phyloP scores from a whole-genome alignment of 257 asterid genomes.

The Thymus quinquecostatus region DNA sequence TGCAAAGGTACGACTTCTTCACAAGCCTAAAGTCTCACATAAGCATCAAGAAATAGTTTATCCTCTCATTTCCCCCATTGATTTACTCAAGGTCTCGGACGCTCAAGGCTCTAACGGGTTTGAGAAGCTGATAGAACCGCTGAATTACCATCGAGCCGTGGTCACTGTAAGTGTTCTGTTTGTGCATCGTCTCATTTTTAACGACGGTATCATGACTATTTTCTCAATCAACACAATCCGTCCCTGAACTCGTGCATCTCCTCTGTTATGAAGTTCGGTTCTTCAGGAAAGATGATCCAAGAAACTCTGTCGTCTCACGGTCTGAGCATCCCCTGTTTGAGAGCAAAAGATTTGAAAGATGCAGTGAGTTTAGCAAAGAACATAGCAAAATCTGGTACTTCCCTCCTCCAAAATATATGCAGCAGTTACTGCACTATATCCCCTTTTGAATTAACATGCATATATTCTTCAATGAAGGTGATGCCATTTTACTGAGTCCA shows the following conservation, averaged over 20 bases:
- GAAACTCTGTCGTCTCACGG: constrained; percentile 35
- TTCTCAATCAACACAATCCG: neutral
- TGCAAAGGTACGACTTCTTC: constrained; percentile 32
- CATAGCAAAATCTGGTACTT: constrained; percentile 37
- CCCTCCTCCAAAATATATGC: neutral
- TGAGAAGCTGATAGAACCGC: constrained; percentile 41
- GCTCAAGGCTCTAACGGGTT: constrained; percentile 38
- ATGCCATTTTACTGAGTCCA: constrained; percentile 43
- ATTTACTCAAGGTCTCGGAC: constrained; percentile 28
- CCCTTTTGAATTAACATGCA: neutral
- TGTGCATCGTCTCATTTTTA: neutral
- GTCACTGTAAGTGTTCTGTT: constrained; percentile 36
- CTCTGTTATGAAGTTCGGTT: constrained; percentile 39
- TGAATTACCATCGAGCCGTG: constrained; percentile 40
- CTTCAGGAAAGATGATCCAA: constrained; percentile 41
- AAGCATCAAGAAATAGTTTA: too few relatives aligned
- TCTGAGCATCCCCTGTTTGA: constrained; percentile 41
- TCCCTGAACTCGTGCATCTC: constrained; percentile 10
- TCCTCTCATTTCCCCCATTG: neutral
- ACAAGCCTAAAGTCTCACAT: neutral
- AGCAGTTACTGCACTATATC: neutral
- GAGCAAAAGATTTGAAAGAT: constrained; percentile 29
- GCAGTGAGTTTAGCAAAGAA: constrained; percentile 41
- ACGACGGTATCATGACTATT: neutral
- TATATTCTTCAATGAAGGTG: constrained; percentile 31